Evolutionary conservation across 108 stramenopile genomes (phyloP).

Genomic region (Conticribra guillardii): DNA sequence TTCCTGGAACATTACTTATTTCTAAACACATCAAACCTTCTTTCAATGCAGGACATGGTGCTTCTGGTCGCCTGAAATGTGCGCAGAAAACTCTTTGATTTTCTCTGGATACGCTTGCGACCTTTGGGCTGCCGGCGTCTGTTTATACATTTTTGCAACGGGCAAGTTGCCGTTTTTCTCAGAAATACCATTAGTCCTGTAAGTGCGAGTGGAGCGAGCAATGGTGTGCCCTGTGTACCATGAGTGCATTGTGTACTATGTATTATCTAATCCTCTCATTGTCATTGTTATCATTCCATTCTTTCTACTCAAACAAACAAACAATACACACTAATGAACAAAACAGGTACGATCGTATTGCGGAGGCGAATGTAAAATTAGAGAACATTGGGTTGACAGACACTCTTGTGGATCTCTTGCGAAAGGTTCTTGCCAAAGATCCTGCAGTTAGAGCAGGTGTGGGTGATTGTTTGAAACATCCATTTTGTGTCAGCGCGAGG

Average conservation of each 20-base stretch:
- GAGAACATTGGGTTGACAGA: conserved; percentile 55
- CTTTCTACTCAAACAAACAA: no score
- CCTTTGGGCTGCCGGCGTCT: conserved; percentile 87
- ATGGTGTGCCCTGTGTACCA: no score
- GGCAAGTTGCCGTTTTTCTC: conserved; percentile 83
- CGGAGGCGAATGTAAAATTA: conserved; percentile 46
- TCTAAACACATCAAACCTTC: background rate
- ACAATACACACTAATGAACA: no score
- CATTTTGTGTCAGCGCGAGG: conserved; percentile 61
- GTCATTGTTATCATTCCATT: no score
- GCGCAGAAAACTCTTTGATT: conserved; percentile 28
- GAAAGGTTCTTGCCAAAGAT: conserved; percentile 63
- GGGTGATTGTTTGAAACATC: conserved; percentile 83
- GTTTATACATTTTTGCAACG: conserved; percentile 83
- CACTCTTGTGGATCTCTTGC: conserved; percentile 57
- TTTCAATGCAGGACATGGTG: conserved; percentile 64
- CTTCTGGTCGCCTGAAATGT: conserved; percentile 91
- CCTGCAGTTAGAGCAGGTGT: conserved; percentile 71
- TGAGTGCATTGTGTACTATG: no score
- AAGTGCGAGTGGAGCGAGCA: no score
- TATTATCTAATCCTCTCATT: no score
- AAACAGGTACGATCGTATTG: no score
- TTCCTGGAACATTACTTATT: background rate
- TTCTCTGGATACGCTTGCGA: conserved; percentile 90
- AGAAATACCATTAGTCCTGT: conserved; percentile 66